Evolutionary conservation across 139 green algal species (phyloP).

Genomic region (Tetratostichococcus sp.): DNA sequence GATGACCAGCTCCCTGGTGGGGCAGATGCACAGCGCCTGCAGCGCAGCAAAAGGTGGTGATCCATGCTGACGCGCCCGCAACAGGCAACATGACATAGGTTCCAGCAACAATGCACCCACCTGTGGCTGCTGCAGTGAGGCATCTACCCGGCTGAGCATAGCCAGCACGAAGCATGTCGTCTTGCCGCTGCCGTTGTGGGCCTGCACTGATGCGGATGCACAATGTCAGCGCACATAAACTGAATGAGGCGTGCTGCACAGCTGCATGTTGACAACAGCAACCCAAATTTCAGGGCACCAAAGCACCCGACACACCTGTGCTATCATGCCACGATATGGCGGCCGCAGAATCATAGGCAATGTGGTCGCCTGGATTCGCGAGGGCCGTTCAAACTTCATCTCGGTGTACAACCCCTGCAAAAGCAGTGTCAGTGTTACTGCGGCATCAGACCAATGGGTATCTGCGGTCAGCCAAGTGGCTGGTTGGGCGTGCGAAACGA

Average conservation of each 20-base stretch:
- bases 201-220: conserved; percentile 48
- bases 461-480: background rate
- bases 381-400: conserved; percentile 98
- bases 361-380: conserved; percentile 87
- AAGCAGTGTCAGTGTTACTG: background rate
- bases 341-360: conserved; percentile 95
- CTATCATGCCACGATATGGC: conserved; percentile 84
- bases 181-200: conserved; percentile 98
- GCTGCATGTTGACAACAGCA: background rate
- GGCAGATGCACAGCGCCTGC: conserved; percentile 96
- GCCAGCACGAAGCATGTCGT: conserved; percentile 97
- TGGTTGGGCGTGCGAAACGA: too few species aligned
- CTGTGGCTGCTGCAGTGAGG: conserved; percentile 41
- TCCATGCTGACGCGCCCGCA: too few species aligned
- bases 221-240: too few species aligned
- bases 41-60: background rate
- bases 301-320: conserved; percentile 38
- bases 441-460: too few species aligned
- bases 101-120: background rate
- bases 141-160: conserved; percentile 94
- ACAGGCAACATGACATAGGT: too few species aligned
- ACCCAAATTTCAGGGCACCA: background rate
- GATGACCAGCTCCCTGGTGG: conserved; percentile 92
- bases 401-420: conserved; percentile 88
- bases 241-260: too few species aligned